These are phyloP conservation scores for Paramecium biaurelia DNA, from an alignment of 73 alveolate species.

Conservation along the genomic window DNA sequence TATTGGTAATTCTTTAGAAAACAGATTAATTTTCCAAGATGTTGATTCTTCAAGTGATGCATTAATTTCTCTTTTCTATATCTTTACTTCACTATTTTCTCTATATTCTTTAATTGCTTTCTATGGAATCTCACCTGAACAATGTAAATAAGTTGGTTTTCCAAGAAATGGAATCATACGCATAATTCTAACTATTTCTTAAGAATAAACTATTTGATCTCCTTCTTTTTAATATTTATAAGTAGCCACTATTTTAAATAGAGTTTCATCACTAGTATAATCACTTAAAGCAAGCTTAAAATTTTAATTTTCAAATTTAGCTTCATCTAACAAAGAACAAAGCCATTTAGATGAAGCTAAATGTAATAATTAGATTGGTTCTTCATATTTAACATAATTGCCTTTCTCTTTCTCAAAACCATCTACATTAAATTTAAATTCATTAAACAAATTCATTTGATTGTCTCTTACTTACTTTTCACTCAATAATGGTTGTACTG, in stretches of 20 bases:
- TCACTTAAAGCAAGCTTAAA: slow-evolving; percentile 59
- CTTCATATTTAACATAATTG: background rate
- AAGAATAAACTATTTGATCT: slow-evolving; percentile 9
- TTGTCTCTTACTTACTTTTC: slow-evolving; percentile 28
- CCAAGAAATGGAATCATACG: slow-evolving; percentile 19
- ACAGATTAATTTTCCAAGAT: slow-evolving; percentile 46
- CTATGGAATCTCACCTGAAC: slow-evolving; percentile 47
- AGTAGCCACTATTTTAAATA: slow-evolving; percentile 66
- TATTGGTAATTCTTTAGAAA: slow-evolving; percentile 9
- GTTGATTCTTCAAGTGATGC: slow-evolving; percentile 53
- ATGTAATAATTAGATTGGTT: slow-evolving; percentile 38
- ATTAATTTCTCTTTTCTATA: slow-evolving; percentile 46
- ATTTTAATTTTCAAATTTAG: slow-evolving; percentile 66
- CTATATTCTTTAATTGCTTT: background rate
- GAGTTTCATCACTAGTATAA: slow-evolving; percentile 59
- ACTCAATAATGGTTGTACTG: background rate
- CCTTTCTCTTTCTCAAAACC: slow-evolving; percentile 45
- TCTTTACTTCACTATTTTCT: background rate
- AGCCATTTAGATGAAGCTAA: slow-evolving; percentile 59
- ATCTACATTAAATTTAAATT: slow-evolving; percentile 51
- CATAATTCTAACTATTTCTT: slow-evolving; percentile 53
- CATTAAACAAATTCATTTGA: slow-evolving; percentile 1
- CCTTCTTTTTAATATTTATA: slow-evolving; percentile 68
- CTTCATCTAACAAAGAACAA: slow-evolving; percentile 10
- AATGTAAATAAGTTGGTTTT: slow-evolving; percentile 41